These are phyloP conservation scores for Pseudocercospora fuligena DNA, from an alignment of 2,329 filamentous ascomycete species.

Conservation along the genomic window DNA sequence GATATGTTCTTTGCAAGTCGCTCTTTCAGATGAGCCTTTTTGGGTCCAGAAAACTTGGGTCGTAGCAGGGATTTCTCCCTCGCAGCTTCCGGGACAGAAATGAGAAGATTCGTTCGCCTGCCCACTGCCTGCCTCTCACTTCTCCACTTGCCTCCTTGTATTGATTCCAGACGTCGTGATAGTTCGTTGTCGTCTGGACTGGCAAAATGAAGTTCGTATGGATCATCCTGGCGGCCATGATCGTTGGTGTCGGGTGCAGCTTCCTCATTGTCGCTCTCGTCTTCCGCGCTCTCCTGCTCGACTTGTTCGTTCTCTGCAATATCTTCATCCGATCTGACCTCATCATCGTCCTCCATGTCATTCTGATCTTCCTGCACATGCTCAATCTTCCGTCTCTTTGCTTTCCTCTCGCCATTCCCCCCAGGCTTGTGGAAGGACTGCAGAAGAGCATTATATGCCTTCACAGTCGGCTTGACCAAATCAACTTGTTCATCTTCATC, in stretches of 20 bases:
- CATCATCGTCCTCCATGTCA: slow-evolving; percentile 52
- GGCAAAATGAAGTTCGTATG: slow-evolving; percentile 82
- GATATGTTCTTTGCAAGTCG: slow-evolving; percentile 63
- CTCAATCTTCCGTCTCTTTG: slow-evolving; percentile 60
- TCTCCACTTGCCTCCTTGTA: slow-evolving; percentile 55
- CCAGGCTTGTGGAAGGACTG: slow-evolving; percentile 56
- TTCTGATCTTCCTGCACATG: slow-evolving; percentile 41
- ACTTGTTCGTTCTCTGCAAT: slow-evolving; percentile 41
- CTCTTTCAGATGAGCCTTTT: slow-evolving; percentile 68
- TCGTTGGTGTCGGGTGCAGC: slow-evolving; percentile 21
- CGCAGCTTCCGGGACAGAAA: slow-evolving; percentile 26
- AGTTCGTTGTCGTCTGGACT: slow-evolving; percentile 67
- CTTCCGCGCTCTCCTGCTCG: slow-evolving; percentile 56
- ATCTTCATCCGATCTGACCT: slow-evolving; percentile 46
- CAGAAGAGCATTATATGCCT: slow-evolving; percentile 62
- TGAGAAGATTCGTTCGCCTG: slow-evolving; percentile 19
- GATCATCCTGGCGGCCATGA: slow-evolving; percentile 51
- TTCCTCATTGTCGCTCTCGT: slow-evolving; percentile 22
- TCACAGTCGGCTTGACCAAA: slow-evolving; percentile 34
- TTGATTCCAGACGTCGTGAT: slow-evolving; percentile 54
- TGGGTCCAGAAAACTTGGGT: background rate
- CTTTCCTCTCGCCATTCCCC: slow-evolving; percentile 49
- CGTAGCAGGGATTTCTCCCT: background rate
- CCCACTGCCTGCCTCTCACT: slow-evolving; percentile 33
- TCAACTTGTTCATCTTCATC: slow-evolving; percentile 42